Conservation (phyloP, 2,329 filamentous ascomycete genomes). For the Colletotrichum lindemuthianum region DNA sequence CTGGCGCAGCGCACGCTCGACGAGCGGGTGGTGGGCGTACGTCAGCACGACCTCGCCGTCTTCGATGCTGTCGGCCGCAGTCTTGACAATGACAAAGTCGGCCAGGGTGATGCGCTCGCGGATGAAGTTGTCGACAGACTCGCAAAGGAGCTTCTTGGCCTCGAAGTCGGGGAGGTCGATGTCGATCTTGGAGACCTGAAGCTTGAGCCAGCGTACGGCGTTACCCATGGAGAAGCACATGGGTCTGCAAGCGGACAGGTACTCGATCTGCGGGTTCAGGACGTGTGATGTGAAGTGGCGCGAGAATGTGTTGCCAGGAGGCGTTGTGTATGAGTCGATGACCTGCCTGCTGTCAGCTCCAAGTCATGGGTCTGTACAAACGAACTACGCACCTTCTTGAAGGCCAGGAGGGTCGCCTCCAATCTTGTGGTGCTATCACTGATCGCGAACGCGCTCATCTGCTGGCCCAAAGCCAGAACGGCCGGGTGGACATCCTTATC, state of each 20-base stretch:
- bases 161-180: constrained; percentile 83
- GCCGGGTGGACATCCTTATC: constrained; percentile 86
- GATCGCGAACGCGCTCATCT: constrained; percentile 89
- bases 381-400: constrained; percentile 74
- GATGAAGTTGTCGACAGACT: constrained; percentile 89
- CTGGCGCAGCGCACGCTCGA: constrained; percentile 82
- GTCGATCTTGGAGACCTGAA: constrained; percentile 90
- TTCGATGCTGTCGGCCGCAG: constrained; percentile 78
- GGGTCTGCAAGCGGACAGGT: constrained; percentile 91
- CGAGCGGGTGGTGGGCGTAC: constrained; percentile 85
- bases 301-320: constrained; percentile 83
- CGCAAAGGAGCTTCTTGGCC: constrained; percentile 75
- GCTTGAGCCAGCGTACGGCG: constrained; percentile 92
- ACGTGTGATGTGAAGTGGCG: constrained; percentile 92
- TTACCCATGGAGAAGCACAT: constrained; percentile 98
- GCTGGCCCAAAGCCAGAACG: constrained; percentile 85
- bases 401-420: constrained; percentile 86
- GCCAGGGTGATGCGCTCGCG: constrained; percentile 89
- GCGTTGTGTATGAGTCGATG: constrained; percentile 92
- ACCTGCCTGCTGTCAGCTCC: constrained; percentile 64
- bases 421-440: constrained; percentile 90
- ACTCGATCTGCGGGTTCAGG: constrained; percentile 94
- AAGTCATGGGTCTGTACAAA: background rate
- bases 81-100: constrained; percentile 83
- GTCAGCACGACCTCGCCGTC: constrained; percentile 86